Conservation (phyloP, 2,329 filamentous ascomycete genomes). For the Neophaeococcomyces mojaviensis region DNA sequence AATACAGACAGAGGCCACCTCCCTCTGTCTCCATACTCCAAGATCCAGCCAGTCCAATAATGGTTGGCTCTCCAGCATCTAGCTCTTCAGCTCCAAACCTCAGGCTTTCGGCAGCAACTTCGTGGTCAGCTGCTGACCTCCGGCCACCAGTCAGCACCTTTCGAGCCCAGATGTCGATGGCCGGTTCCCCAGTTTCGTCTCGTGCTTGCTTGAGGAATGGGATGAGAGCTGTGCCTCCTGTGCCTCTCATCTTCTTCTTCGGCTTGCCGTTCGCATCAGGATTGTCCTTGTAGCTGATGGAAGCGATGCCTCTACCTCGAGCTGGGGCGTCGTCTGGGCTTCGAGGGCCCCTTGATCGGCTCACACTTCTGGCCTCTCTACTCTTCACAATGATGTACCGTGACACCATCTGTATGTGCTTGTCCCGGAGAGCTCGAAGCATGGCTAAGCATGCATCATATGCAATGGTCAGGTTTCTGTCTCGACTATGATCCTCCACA, state of each 20-base stretch:
- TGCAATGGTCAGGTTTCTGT: constrained; percentile 64
- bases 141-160: constrained; percentile 50
- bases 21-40: constrained; percentile 86
- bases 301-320: constrained; percentile 17
- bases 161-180: constrained; percentile 61
- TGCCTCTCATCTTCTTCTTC: constrained; percentile 66
- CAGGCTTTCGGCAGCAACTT: constrained; percentile 33
- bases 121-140: constrained; percentile 36
- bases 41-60: constrained; percentile 68
- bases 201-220: constrained; percentile 94
- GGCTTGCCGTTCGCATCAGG: constrained; percentile 18
- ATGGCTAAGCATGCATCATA: constrained; percentile 87
- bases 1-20: constrained; percentile 53
- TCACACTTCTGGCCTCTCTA: constrained; percentile 59
- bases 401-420: constrained; percentile 92
- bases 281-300: constrained; percentile 30
- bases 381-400: constrained; percentile 91
- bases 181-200: constrained; percentile 90
- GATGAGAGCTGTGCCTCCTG: constrained; percentile 87
- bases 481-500: constrained; percentile 55
- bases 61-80: constrained; percentile 45
- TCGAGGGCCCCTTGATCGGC: constrained; percentile 48
- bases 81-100: constrained; percentile 26
- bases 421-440: constrained; percentile 72
- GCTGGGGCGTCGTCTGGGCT: constrained; percentile 29